These are phyloP conservation scores for Podaxis rugospora DNA, from an alignment of 768 basidiomycete species.

Conservation along the genomic window DNA sequence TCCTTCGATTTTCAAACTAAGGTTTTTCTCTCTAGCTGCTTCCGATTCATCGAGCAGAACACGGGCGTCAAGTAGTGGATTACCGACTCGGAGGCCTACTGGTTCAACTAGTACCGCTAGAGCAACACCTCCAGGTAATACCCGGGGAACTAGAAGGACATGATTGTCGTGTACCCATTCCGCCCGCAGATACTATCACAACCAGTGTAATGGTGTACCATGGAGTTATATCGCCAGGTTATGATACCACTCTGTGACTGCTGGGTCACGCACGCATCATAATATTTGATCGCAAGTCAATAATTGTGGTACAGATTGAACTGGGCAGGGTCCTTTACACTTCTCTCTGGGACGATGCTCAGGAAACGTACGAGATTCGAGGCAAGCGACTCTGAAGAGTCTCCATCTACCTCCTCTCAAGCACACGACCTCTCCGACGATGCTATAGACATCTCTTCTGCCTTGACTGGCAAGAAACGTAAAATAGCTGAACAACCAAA, in stretches of 20 bases:
- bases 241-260: neutral
- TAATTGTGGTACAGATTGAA: neutral
- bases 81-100: neutral
- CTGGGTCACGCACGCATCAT: conserved; percentile 4
- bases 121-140: neutral
- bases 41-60: neutral
- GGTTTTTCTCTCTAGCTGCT: neutral
- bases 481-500: conserved; percentile 19
- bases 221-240: neutral
- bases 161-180: neutral
- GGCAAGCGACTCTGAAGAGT: conserved; percentile 7
- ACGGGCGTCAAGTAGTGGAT: neutral
- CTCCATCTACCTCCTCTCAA: neutral
- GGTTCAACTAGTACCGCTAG: neutral
- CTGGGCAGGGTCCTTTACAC: neutral
- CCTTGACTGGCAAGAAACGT: conserved; percentile 46
- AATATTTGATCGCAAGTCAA: neutral
- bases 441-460: conserved; percentile 59
- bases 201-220: neutral
- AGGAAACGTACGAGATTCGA: conserved; percentile 13
- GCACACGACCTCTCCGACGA: conserved; percentile 15
- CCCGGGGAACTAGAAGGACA: conserved; percentile 3
- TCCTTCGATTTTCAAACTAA: neutral
- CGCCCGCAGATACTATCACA: neutral
- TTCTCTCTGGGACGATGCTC: conserved; percentile 1